phyloP scores from a whole-genome alignment of 2,329 filamentous ascomycete species.

The Zasmidium angulare region DNA sequence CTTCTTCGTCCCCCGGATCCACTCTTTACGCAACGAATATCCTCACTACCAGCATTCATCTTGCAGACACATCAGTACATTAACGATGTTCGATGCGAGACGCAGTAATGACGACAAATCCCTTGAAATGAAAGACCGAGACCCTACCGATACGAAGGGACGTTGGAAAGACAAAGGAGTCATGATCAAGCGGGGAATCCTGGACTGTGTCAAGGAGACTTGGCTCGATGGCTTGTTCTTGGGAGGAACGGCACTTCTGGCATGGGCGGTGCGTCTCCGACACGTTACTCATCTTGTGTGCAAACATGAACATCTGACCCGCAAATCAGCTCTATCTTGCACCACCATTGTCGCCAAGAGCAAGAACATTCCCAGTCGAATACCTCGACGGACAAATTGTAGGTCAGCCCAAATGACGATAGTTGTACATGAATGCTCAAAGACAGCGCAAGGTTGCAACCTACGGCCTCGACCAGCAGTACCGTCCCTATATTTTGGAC shows the following conservation, averaged over 20 bases:
- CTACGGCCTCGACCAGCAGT: constrained; percentile 62
- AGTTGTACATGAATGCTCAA: constrained; percentile 1
- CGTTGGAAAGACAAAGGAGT: too few species aligned
- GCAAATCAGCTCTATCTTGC: not conserved
- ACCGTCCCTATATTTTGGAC: constrained; percentile 58
- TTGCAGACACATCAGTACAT: too few species aligned
- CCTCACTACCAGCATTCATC: too few species aligned
- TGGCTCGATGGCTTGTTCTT: not conserved
- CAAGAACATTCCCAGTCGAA: not conserved
- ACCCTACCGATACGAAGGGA: too few species aligned
- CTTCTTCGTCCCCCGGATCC: too few species aligned
- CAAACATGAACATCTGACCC: not conserved
- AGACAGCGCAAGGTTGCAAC: constrained; percentile 63
- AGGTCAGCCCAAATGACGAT: not conserved
- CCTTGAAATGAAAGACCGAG: too few species aligned
- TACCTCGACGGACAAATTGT: not conserved
- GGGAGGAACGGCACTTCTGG: not conserved
- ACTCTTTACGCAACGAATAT: too few species aligned
- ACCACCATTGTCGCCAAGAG: not conserved
- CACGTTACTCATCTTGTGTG: not conserved
- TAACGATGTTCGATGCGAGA: too few species aligned
- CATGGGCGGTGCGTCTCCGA: not conserved
- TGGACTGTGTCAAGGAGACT: not conserved
- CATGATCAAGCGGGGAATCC: not conserved
- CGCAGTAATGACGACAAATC: too few species aligned